Conservation (phyloP, 352 stramenopile genomes). For the Lagenidium sp. region DNA sequence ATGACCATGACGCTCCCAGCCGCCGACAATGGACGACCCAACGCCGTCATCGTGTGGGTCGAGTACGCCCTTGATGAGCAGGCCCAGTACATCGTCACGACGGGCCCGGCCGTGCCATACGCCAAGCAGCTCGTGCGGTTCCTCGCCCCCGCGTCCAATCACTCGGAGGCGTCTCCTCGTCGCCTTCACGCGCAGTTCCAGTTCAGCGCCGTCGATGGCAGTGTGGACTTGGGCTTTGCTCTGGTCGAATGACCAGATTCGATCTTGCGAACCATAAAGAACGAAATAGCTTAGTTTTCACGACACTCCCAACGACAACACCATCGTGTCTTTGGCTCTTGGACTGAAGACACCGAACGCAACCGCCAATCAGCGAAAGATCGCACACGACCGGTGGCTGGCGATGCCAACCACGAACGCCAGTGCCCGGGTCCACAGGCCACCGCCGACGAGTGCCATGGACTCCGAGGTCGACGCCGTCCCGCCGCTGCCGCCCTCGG, state of each 20-base stretch:
- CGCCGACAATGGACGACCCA: no score
- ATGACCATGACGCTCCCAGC: constrained; percentile 5
- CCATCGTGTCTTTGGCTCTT: no score
- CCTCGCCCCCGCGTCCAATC: constrained; percentile 15
- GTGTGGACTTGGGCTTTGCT: no score
- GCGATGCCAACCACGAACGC: no score
- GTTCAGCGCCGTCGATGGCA: constrained; percentile 24
- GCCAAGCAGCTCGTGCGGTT: constrained; percentile 79
- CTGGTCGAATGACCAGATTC: no score
- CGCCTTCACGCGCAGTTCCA: constrained; percentile 26
- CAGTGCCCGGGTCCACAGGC: not conserved
- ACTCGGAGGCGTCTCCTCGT: not conserved
- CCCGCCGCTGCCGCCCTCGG: not conserved
- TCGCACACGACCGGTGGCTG: no score
- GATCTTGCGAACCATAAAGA: no score
- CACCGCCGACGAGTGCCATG: not conserved
- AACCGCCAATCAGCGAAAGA: no score
- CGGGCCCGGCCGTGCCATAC: constrained; percentile 40
- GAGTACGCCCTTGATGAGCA: constrained; percentile 46
- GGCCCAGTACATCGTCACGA: constrained; percentile 34
- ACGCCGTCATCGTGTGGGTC: constrained; percentile 69
- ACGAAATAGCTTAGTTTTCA: no score
- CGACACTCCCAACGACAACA: no score
- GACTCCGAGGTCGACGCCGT: not conserved
- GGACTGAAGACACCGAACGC: no score